Base-by-base conservation (phyloP, 768 basidiomycete genomes). In the Suillus subalutaceus region DNA sequence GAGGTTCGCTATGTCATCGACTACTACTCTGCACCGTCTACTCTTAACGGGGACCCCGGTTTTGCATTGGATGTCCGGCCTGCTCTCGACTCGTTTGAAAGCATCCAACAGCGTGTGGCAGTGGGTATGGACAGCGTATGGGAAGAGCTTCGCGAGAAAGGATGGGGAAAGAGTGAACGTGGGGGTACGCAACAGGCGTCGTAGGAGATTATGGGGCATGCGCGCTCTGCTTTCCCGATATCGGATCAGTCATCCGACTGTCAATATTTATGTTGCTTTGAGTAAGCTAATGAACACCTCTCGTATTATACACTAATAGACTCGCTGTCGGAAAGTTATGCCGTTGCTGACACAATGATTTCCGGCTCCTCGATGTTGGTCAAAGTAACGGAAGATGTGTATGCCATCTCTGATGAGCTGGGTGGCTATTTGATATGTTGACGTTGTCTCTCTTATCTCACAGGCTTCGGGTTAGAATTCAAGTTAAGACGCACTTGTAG, bases 1-100 rank as follows among this genome's bases (percentile, higher is more conserved):
- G 91, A 94, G 78, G 90, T 94, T 62, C 91, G 94, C 74, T 97
- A 99, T 78, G 92, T 99, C 57, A 99, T 99, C 72, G 97, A 99
- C 81, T 99, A 99, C 79, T 99, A 99, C 78, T 92, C 93, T 57
- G 95, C 94, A 0, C 94, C 96, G 1, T 88, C 92, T 3, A 90
- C 96, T 64, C 83, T 88, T 9, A 92, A 97, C 70, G 97, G 97
- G 9, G 92, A 92, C 55, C 97, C 97, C 20, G 96, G 96, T 7
- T 99, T 99, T 79, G 90, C 90, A 9, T 84, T 99, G 35, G 97
- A 99, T 75, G 97, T 99, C 12, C 88, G 97, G 18, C 97, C 97
- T 0, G 97, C 97, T 0, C 79, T 99, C 63, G 97, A 99, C 79
- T 92, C 84, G 72, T 81, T 94, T 40, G 85, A 84, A 26, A 94